Evolutionary conservation across 192 early-diverging fungal species (phyloP), one percentile per base, ranked within the genome.

Genomic region (Phycomyces blakesleeanus): DNA sequence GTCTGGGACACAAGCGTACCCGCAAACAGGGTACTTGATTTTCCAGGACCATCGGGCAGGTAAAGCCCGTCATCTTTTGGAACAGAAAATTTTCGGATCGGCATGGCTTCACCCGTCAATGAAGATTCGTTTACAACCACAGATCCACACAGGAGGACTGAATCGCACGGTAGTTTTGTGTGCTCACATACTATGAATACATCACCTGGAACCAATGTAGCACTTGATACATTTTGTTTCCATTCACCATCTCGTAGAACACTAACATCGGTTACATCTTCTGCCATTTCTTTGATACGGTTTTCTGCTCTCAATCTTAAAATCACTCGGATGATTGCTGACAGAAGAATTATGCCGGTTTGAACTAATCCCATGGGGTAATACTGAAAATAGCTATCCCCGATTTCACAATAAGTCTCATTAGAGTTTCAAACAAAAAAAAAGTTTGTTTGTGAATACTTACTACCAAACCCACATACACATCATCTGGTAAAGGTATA

Each of bases 21-120:
- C 16, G 87, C 87, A 64, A 82, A 87, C 5, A 93, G 68, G 24
- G 83, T 80, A 67, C 87, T 81, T 52, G 64, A 57, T 55, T 87
- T 88, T 55, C 75, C 58, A 39, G 68, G 41, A 15, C 79, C 73
- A n/a, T 56, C 29, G 3, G 39, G n/a, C 24, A 78, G 69, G 54
- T 80, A 83, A 0, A 64, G 21, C 4, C 57, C 54, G 27, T 76
- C 72, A 44, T 89, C 86, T 57, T 76, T 61, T 54, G 81, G 81
- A 24, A 89, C 73, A 15, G 89, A 66, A 53, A 91, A 80, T 69
- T 93, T 93, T 57, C 87, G 81, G 49, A 93, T 83, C 1, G 91
- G 91, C 63, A 87, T 79, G 5, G 91, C 88, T 78, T 93, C 91
- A 57, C 87, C 91, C 0, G 89, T 93, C 47, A 93, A 73, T 20